Evolutionary conservation across 352 stramenopile species (phyloP), one percentile per base, ranked within the genome.

Genomic region (Phytophthora melonis): DNA sequence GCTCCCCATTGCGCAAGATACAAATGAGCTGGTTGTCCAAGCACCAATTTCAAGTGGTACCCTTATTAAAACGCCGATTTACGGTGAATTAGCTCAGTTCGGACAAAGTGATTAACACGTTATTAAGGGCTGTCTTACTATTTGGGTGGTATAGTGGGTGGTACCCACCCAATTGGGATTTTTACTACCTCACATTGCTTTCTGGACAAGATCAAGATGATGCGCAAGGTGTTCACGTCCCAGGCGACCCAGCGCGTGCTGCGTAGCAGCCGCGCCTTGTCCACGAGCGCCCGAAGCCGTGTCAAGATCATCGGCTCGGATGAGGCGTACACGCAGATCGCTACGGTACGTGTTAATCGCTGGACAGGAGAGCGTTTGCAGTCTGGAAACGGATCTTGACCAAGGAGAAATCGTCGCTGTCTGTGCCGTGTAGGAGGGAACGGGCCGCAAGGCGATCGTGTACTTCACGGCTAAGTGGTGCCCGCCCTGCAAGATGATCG

Each of bases 391-490:
- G 27, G 58, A 25, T 30, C 36, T n/a, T 36, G 18, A 10, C 14
- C 5, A 11, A 21, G 27, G 49, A 65, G 21, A 43, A 18, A n/a
- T 57, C 27, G 41, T 30, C 55, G 34, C 47, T 43, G 36, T 23
- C 7, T 41, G 27, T 52, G 14, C 64, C 3, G 6, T 69, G 47
- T 55, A 94, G 89, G 62, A 88, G 30, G 89, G 87, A 52, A 88
- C 73, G 18, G 85, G 78, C 7, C 76, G 82, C 66, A 94, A 94
- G 63, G 74, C 87, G 10, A 86, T 98, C 53, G 90, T 97, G 54
- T 97, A 98, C 78, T 98, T 97, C 67, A 96, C 86, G 49, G 91
- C 92, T 25, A 91, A 88, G 75, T 98, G 92, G 92, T 98, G 92
- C 60, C 86, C 87, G n/a, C 92, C 92, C 10, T 98, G 92, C 88